Base-by-base conservation (phyloP, 768 basidiomycete species). In the Lactifluus piperatus region DNA sequence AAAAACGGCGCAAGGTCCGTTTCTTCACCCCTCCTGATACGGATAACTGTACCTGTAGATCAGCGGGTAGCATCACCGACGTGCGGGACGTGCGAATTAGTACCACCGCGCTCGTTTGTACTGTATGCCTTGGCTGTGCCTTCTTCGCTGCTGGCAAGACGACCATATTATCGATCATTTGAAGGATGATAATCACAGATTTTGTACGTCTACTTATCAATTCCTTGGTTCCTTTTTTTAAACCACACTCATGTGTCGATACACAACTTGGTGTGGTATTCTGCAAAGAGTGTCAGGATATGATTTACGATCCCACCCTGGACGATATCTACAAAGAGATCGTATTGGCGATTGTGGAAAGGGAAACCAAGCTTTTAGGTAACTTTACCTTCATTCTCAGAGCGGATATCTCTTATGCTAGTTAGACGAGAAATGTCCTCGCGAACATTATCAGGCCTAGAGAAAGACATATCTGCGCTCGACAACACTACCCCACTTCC, bases 61-160 rank as follows among this genome's bases (percentile, higher is more conserved):
- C 20, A 5, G 2, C 44, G 85, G 83, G 68, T 80, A 34, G 70
- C 85, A 4, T 74, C 77, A 18, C 89, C 90, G 11, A 71, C 77
- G 3, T 91, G 90, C 67, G 80, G 78, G 9, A 77, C 74, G 13
- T 92, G 90, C 66, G 71, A 73, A 9, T 51, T 76, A 1, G 66
- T 81, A 1, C 73, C 89, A 29, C 73, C 81, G 1, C 75, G 88
- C 24, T 86, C 89, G 0, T 83, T 86, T 66, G 82, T 79, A 3
- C n/a, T n/a, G n/a, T n/a, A n/a, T 92, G 90, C 64, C 72, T 91
- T 7, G 77, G 83, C n/a, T 92, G 90, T 65, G 66, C 80, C 4
- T 86, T 76, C 67, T 74, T 78, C 10, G 88, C 7, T 91, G 90
- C 62, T 91, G 88, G 88, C 61, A 69, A 13, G 74, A 73, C 44